A percentile compares a stretch with the other conserved stretches of the same genome.
These are phyloP conservation scores for Boletellus sp. DNA, from an alignment of 1,284 basidiomycete genomes.

Conservation along the genomic window DNA sequence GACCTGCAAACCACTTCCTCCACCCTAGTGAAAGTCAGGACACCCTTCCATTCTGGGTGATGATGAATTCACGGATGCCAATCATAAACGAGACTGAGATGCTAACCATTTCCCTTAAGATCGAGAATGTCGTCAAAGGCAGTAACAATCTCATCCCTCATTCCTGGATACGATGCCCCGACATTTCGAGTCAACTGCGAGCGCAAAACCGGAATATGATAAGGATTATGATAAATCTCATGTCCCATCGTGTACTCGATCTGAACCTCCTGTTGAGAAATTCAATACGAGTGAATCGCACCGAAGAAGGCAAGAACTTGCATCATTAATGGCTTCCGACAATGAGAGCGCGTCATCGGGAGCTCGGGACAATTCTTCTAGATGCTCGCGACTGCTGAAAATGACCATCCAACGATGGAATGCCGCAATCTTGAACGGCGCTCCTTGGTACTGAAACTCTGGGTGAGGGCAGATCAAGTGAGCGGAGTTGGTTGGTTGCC, in stretches of 20 bases:
- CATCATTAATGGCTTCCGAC: conserved; percentile 32
- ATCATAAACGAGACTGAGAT: too few relatives aligned
- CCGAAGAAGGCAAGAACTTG: conserved; percentile 10
- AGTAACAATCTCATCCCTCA: conserved; percentile 32
- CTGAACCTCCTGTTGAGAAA: conserved; percentile 13
- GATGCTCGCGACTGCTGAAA: conserved; percentile 31
- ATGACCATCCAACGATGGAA: conserved; percentile 40
- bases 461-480: background rate
- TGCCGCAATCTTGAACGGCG: conserved; percentile 40
- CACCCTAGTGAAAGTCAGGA: conserved; percentile 8
- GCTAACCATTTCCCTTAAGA: conserved; percentile 6
- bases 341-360: conserved; percentile 39
- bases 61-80: too few relatives aligned
- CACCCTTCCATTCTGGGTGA: conserved; percentile 18
- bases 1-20: conserved; percentile 31
- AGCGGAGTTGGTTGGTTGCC: background rate
- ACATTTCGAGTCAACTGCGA: conserved; percentile 32
- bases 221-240: conserved; percentile 21
- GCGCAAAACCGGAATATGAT: conserved; percentile 26
- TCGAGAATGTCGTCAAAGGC: conserved; percentile 26
- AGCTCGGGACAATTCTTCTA: conserved; percentile 40
- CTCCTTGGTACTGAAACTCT: conserved; percentile 14
- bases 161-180: conserved; percentile 18
- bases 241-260: conserved; percentile 28
- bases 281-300: background rate